These are phyloP conservation scores for Cyanidium caldarium DNA, from an alignment of 23 red algal genomes.

Conservation along the genomic window DNA sequence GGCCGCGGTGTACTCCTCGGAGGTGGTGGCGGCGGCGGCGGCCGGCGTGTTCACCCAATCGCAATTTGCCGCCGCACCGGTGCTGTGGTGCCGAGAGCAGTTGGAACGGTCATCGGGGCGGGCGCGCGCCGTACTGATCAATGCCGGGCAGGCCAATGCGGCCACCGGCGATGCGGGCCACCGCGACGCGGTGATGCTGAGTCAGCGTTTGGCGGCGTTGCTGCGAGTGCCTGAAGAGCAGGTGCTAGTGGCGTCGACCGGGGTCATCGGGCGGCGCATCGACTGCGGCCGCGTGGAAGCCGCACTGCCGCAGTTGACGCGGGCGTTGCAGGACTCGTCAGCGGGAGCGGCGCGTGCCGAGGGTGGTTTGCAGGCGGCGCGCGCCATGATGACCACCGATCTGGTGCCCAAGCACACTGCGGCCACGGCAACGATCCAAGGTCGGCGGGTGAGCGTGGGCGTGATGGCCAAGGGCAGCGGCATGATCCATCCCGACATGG, in stretches of 20 bases:
- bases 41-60: constrained; percentile 82
- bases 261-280: constrained; percentile 78
- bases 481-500: constrained; percentile 99
- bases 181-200: constrained; percentile 26
- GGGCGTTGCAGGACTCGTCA: neutral
- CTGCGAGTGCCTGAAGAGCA: constrained; percentile 12
- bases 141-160: constrained; percentile 97
- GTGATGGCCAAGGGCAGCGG: constrained; percentile 94
- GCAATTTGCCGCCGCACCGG: constrained; percentile 69
- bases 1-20: constrained; percentile 33
- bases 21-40: constrained; percentile 18
- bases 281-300: constrained; percentile 27
- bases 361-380: constrained; percentile 37
- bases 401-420: constrained; percentile 54
- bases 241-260: constrained; percentile 79
- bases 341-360: no score
- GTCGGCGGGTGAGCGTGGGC: constrained; percentile 38
- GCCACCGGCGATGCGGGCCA: constrained; percentile 47
- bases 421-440: constrained; percentile 23
- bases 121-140: constrained; percentile 52
- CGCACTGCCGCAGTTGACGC: constrained; percentile 28
- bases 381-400: constrained; percentile 94
- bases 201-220: constrained; percentile 8
- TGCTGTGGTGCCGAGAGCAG: constrained; percentile 37
- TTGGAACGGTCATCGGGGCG: constrained; percentile 10